Evolutionary conservation across 495 filamentous ascomycete genomes (phyloP).

Genomic region (Aspergillus sparsus): DNA sequence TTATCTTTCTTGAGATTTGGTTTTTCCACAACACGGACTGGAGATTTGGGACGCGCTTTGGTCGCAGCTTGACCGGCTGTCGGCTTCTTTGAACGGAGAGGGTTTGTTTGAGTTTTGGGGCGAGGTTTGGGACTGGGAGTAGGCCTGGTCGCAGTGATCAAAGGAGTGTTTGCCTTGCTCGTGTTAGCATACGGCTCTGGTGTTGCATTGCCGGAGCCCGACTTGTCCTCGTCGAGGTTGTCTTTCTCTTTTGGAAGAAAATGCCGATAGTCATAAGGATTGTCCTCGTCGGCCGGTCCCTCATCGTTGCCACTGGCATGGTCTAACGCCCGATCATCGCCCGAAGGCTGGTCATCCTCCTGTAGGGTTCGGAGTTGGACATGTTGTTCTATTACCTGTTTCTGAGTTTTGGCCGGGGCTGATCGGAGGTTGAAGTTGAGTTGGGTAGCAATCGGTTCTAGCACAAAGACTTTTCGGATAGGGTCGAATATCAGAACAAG

Average conservation of each 20-base stretch:
- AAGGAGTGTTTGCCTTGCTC: slow-evolving; percentile 39
- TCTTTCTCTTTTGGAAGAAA: slow-evolving; percentile 50
- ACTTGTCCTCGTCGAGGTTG: slow-evolving; percentile 38
- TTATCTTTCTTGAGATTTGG: not conserved
- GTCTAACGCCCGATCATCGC: slow-evolving; percentile 44
- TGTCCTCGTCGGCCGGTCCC: slow-evolving; percentile 50
- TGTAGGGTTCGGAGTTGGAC: slow-evolving; percentile 47
- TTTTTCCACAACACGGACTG: slow-evolving; percentile 16
- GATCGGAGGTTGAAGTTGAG: slow-evolving; percentile 60
- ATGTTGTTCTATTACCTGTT: slow-evolving; percentile 47
- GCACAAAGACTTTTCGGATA: slow-evolving; percentile 48
- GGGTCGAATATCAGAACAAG: slow-evolving; percentile 57
- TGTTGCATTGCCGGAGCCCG: slow-evolving; percentile 37
- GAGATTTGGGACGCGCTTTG: slow-evolving; percentile 22
- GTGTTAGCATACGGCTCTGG: slow-evolving; percentile 38
- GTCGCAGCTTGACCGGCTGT: slow-evolving; percentile 23
- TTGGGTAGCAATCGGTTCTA: slow-evolving; percentile 52
- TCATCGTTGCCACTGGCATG: slow-evolving; percentile 43
- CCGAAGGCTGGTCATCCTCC: slow-evolving; percentile 42
- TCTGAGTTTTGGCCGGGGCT: slow-evolving; percentile 48
- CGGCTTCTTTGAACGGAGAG: slow-evolving; percentile 38
- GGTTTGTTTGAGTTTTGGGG: slow-evolving; percentile 39
- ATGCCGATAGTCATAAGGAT: slow-evolving; percentile 62
- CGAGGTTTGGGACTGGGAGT: slow-evolving; percentile 33
- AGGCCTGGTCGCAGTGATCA: slow-evolving; percentile 32